Conservation (phyloP, 2,329 filamentous ascomycete genomes). For the Nakataea oryzae region DNA sequence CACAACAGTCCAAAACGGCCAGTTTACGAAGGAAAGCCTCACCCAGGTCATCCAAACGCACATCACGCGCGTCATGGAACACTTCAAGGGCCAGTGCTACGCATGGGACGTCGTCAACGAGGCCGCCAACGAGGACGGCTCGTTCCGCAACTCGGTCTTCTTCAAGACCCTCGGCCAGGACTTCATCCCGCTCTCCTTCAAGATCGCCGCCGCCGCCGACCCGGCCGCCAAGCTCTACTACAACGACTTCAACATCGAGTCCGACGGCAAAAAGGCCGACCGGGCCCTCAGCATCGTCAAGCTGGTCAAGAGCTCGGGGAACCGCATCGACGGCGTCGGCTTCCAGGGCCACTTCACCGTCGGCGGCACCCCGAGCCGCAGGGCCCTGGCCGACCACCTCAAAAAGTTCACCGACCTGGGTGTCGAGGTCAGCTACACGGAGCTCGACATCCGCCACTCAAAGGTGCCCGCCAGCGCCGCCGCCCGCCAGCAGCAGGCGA, state of each 20-base stretch:
- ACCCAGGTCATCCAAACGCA: conserved; percentile 39
- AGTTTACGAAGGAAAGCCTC: conserved; percentile 42
- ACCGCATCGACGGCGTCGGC: conserved; percentile 40
- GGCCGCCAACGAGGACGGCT: conserved; percentile 37
- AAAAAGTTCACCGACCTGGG: conserved; percentile 27
- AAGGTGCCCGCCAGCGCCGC: conserved; percentile 30
- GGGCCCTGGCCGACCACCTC: conserved; percentile 25
- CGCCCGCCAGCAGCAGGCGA: conserved; percentile 32
- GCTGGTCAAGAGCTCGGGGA: conserved; percentile 19
- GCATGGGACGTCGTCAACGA: conserved; percentile 46
- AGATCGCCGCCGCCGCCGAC: conserved; percentile 29
- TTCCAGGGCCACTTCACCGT: conserved; percentile 40
- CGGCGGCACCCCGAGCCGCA: conserved; percentile 26
- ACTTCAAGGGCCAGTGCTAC: conserved; percentile 36
- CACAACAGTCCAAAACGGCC: conserved; percentile 12
- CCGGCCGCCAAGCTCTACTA: conserved; percentile 36
- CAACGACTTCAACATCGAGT: conserved; percentile 43
- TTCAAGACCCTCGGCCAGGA: conserved; percentile 30
- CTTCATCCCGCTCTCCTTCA: conserved; percentile 38
- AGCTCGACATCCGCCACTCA: conserved; percentile 37
- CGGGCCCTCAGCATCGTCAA: conserved; percentile 20
- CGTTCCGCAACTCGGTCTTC: conserved; percentile 31
- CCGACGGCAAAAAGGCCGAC: conserved; percentile 18
- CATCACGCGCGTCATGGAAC: conserved; percentile 32
- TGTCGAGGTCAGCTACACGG: conserved; percentile 39